Percentiles rank a stretch among this genome's conserved stretches.
phyloP scores from a whole-genome alignment of 805 yeast genomes.

The Peterozyma xylosa region DNA sequence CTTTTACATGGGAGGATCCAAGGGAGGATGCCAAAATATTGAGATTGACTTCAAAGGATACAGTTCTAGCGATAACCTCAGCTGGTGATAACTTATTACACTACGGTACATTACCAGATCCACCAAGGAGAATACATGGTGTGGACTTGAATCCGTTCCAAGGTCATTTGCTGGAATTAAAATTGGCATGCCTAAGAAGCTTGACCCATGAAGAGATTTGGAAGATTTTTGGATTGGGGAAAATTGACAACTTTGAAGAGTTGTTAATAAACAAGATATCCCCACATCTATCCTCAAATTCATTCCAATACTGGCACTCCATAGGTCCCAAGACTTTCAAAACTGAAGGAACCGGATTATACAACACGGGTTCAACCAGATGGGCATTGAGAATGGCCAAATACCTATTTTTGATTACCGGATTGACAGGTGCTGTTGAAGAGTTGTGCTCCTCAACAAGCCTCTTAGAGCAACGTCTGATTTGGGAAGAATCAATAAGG shows the following conservation, averaged over 20 bases:
- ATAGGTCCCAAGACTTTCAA: conserved; percentile 54
- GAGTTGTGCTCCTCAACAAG: conserved; percentile 50
- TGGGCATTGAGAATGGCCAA: conserved; percentile 75
- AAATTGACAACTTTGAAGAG: conserved; percentile 41
- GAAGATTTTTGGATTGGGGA: conserved; percentile 74
- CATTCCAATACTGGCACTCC: conserved; percentile 74
- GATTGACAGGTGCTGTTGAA: conserved; percentile 43
- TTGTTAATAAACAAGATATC: conserved; percentile 50
- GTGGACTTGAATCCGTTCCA: conserved; percentile 82
- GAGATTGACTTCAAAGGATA: conserved; percentile 53
- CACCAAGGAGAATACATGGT: conserved; percentile 76
- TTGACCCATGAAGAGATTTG: conserved; percentile 55
- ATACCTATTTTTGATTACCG: conserved; percentile 49
- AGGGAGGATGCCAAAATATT: conserved; percentile 68
- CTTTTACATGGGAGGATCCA: conserved; percentile 91
- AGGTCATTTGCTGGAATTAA: conserved; percentile 72
- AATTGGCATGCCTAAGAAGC: conserved; percentile 61
- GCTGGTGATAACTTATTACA: conserved; percentile 80
- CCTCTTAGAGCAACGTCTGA: conserved; percentile 50
- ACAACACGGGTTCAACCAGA: conserved; percentile 78
- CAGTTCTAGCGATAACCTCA: conserved; percentile 76
- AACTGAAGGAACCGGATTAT: conserved; percentile 51
- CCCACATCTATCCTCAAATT: conserved; percentile 69
- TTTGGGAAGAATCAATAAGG: conserved; percentile 57
- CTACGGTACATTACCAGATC: conserved; percentile 62